Conservation (phyloP, 169 alveolate genomes). For the Eimeria praecox region DNA sequence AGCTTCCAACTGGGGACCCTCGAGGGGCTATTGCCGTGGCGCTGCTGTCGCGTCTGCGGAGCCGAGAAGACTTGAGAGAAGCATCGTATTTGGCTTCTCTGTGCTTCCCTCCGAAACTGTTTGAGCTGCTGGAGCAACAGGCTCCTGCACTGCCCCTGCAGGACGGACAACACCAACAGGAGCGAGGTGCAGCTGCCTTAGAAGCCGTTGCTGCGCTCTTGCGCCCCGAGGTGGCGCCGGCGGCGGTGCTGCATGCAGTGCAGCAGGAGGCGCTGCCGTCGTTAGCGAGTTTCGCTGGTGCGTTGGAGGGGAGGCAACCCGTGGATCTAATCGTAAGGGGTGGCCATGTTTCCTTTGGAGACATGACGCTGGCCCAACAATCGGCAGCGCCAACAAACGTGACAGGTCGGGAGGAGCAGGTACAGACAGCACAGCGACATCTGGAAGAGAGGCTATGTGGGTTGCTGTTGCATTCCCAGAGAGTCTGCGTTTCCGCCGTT, state of each 20-base stretch:
- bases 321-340: conserved; percentile 10
- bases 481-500: conserved; percentile 45
- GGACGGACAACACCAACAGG: conserved; percentile 23
- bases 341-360: neutral
- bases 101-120: conserved; percentile 38
- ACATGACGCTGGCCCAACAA: conserved; percentile 12
- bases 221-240: conserved; percentile 39
- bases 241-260: conserved; percentile 55
- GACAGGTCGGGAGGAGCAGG: neutral
- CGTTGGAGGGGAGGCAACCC: conserved; percentile 7
- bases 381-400: neutral
- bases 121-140: conserved; percentile 36
- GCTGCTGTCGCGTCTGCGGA: conserved; percentile 74
- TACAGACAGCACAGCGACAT: neutral
- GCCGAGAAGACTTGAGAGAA: neutral
- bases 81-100: conserved; percentile 29
- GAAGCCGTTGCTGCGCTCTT: conserved; percentile 47
- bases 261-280: conserved; percentile 35
- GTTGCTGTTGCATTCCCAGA: conserved; percentile 61
- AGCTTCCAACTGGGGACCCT: conserved; percentile 72
- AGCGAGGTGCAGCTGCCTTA: neutral
- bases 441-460: neutral
- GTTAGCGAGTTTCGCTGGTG: neutral
- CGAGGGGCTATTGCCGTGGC: conserved; percentile 56
- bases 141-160: neutral